Percentiles rank a stretch among this genome's conserved stretches.
Conservation (phyloP, 495 filamentous ascomycete genomes). For the Trichoderma gamsii region DNA sequence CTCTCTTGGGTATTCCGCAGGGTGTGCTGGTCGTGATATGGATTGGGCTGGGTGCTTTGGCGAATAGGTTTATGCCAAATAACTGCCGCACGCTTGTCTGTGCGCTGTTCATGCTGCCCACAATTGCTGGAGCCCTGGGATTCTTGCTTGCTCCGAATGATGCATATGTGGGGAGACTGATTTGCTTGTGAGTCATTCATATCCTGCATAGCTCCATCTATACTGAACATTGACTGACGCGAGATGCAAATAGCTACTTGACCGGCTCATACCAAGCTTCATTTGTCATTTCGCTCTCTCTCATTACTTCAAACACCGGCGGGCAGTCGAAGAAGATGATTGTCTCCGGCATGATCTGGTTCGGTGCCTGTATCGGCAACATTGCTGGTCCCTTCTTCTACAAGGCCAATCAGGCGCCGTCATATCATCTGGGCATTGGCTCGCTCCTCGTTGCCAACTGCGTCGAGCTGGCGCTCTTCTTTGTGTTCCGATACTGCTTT, state of each 20-base stretch:
- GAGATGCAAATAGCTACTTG: slow-evolving; percentile 22
- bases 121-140: slow-evolving; percentile 41
- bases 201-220: neutral
- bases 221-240: neutral
- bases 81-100: slow-evolving; percentile 49
- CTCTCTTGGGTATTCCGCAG: slow-evolving; percentile 51
- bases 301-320: slow-evolving; percentile 50
- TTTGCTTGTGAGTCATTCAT: slow-evolving; percentile 41
- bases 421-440: slow-evolving; percentile 55
- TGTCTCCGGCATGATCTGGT: slow-evolving; percentile 53
- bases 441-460: slow-evolving; percentile 58
- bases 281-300: slow-evolving; percentile 27
- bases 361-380: slow-evolving; percentile 59
- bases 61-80: slow-evolving; percentile 47
- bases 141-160: slow-evolving; percentile 44
- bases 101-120: slow-evolving; percentile 34
- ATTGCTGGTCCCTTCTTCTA: slow-evolving; percentile 33
- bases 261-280: slow-evolving; percentile 31
- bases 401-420: slow-evolving; percentile 28
- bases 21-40: slow-evolving; percentile 52
- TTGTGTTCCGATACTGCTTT: slow-evolving; percentile 41
- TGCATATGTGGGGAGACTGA: slow-evolving; percentile 40
- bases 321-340: slow-evolving; percentile 74
- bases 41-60: slow-evolving; percentile 48
- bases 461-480: slow-evolving; percentile 45